Conservation (phyloP, 768 basidiomycete genomes). For the Gyrodon lividus region DNA sequence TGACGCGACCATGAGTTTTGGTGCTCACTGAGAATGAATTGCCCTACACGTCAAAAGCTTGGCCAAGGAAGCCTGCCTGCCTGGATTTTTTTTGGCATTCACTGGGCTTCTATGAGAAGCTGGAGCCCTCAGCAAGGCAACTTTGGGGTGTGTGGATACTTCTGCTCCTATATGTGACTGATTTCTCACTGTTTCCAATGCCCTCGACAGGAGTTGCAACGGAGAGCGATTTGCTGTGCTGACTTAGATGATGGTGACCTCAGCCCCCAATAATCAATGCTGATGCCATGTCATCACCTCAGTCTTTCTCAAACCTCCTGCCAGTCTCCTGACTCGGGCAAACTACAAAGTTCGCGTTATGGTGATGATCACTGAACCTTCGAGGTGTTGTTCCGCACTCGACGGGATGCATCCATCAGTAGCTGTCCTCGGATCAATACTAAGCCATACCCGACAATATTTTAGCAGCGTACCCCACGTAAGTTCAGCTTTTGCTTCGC, state of each 20-base stretch:
- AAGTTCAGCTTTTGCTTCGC: conserved; percentile 15
- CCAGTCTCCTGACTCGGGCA: conserved; percentile 16
- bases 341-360: conserved; percentile 8
- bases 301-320: conserved; percentile 1
- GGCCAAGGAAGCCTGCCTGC: conserved; percentile 7
- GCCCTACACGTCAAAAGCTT: conserved; percentile 17
- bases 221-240: conserved; percentile 28
- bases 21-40: conserved; percentile 15
- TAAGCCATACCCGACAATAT: conserved; percentile 24
- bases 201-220: conserved; percentile 1
- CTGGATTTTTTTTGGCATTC: conserved; percentile 8
- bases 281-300: conserved; percentile 22
- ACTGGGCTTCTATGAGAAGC: conserved; percentile 15
- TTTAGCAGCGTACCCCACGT: conserved; percentile 27
- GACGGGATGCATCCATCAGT: conserved; percentile 22
- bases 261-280: conserved; percentile 18
- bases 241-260: conserved; percentile 27
- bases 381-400: conserved; percentile 18
- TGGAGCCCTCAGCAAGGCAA: conserved; percentile 2
- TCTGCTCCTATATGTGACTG: conserved; percentile 22
- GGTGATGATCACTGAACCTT: neutral
- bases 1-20: conserved; percentile 9
- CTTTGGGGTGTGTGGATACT: conserved; percentile 10
- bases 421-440: conserved; percentile 33
- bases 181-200: conserved; percentile 29